phyloP scores from a whole-genome alignment of 2,329 filamentous ascomycete genomes.

The Myriosclerotinia duriaeana region DNA sequence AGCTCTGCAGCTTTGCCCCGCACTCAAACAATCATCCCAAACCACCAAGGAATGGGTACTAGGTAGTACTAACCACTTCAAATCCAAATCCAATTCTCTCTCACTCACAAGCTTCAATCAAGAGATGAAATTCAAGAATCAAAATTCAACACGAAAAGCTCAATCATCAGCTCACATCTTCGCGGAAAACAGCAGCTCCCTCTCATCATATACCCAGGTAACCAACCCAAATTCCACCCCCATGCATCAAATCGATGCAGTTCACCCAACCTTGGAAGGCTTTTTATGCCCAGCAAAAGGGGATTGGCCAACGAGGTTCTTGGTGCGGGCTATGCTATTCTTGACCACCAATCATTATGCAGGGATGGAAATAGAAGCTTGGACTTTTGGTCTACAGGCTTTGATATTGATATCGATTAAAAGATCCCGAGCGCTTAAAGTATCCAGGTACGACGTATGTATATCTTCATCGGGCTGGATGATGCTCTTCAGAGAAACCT shows the following conservation, averaged over 20 bases:
- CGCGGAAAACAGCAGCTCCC: conserved; percentile 2
- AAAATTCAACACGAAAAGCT: not conserved
- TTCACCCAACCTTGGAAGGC: conserved; percentile 4
- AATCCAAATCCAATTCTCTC: not conserved
- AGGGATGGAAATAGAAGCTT: not conserved
- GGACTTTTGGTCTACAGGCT: not conserved
- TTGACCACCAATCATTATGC: not conserved
- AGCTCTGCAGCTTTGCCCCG: conserved; percentile 20
- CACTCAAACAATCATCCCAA: not conserved
- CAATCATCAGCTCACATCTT: not conserved
- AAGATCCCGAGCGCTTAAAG: conserved; percentile 15
- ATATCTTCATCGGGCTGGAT: not conserved
- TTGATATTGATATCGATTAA: conserved; percentile 1
- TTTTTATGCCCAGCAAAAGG: not conserved
- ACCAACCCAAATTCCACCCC: not conserved
- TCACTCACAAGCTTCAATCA: not conserved
- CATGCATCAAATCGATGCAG: not conserved
- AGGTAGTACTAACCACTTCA: not conserved
- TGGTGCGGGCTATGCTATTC: conserved; percentile 15
- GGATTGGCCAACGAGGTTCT: conserved; percentile 12
- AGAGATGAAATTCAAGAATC: not conserved
- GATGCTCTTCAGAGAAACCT: not conserved
- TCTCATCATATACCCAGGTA: conserved; percentile 1
- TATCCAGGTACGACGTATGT: not conserved
- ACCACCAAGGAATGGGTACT: not conserved